These are phyloP conservation scores for Gentiana dahurica DNA, from an alignment of 257 asterid species.

Conservation along the genomic window DNA sequence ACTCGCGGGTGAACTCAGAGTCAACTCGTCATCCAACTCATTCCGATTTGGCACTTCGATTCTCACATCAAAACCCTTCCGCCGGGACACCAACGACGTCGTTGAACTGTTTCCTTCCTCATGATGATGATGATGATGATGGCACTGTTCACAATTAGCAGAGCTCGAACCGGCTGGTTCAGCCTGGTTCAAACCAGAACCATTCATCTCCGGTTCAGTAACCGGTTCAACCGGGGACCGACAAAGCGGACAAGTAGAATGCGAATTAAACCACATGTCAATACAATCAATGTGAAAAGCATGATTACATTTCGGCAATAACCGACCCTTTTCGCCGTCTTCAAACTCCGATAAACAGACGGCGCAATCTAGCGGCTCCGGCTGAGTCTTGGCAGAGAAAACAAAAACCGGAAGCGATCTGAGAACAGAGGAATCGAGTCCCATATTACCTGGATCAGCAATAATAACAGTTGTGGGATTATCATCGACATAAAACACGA, in stretches of 20 bases:
- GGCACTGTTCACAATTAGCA: constrained; percentile 14
- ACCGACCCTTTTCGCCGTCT: constrained; percentile 47
- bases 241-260: constrained; percentile 83
- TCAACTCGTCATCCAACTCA: constrained; percentile 29
- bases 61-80: constrained; percentile 55
- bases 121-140: constrained; percentile 8
- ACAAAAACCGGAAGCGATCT: constrained; percentile 45
- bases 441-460: constrained; percentile 24
- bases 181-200: constrained; percentile 5
- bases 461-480: not conserved
- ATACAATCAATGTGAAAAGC: constrained; percentile 64
- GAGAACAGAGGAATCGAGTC: constrained; percentile 51
- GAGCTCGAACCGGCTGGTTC: constrained; percentile 41
- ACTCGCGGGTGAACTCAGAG: constrained; percentile 35
- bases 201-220: constrained; percentile 12
- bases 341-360: constrained; percentile 74
- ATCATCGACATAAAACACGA: constrained; percentile 40
- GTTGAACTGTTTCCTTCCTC: constrained; percentile 11
- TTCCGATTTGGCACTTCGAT: constrained; percentile 52
- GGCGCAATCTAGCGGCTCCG: constrained; percentile 46
- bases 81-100: constrained; percentile 23
- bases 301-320: constrained; percentile 62
- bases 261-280: constrained; percentile 79
- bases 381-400: constrained; percentile 23
- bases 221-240: constrained; percentile 53